Percentiles rank a stretch among this genome's conserved stretches.
Evolutionary conservation across 345 rosid species (phyloP).

Genomic region (Brassica cretica): DNA sequence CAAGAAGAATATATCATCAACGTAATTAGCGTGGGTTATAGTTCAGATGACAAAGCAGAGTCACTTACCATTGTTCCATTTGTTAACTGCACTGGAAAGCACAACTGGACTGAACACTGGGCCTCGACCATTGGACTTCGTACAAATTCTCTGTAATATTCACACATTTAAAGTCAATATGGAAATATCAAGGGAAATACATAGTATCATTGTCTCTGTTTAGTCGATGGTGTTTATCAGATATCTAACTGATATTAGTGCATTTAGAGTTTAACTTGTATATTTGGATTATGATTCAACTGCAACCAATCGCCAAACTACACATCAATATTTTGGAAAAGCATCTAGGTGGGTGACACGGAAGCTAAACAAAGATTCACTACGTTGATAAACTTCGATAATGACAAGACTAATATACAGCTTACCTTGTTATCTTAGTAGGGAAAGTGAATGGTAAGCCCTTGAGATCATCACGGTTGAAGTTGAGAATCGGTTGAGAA

Average conservation of each 20-base stretch:
- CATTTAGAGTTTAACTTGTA: not conserved
- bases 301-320: not conserved
- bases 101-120: constrained; percentile 85
- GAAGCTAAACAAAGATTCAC: not conserved
- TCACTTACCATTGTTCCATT: constrained; percentile 73
- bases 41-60: constrained; percentile 26
- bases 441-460: constrained; percentile 88
- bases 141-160: constrained; percentile 70
- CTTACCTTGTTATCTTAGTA: constrained; percentile 58
- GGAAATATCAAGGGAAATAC: not conserved
- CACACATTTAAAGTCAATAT: constrained; percentile 27
- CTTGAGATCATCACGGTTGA: constrained; percentile 70
- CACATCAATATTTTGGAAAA: not conserved
- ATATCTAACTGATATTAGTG: not conserved
- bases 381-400: not conserved
- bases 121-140: constrained; percentile 91
- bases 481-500: constrained; percentile 57
- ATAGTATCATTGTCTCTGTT: constrained; percentile 6
- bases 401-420: constrained; percentile 12
- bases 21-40: not conserved
- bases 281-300: not conserved
- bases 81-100: constrained; percentile 83
- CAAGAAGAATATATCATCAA: constrained; percentile 1
- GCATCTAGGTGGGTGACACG: not conserved
- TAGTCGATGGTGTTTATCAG: not conserved